phyloP scores from a whole-genome alignment of 169 alveolate species.

The Plasmodium coatneyi region DNA sequence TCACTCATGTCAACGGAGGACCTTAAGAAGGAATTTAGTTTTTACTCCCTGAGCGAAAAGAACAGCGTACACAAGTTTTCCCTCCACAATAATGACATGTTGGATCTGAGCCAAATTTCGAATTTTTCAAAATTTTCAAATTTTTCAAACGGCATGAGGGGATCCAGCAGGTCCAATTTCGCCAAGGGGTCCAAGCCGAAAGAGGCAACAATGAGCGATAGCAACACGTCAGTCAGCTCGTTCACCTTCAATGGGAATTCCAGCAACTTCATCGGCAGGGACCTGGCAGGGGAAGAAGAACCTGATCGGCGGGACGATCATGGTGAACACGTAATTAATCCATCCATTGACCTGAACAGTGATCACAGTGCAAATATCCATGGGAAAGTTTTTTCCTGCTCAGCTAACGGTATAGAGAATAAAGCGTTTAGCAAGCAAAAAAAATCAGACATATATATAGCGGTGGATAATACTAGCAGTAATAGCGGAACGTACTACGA shows the following conservation, averaged over 20 bases:
- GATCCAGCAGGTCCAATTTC: background rate
- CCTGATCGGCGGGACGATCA: background rate
- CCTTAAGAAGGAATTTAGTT: conserved; percentile 37
- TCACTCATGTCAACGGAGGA: conserved; percentile 12
- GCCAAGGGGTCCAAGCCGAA: background rate
- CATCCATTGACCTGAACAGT: background rate
- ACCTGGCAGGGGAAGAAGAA: background rate
- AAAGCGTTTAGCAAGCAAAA: background rate
- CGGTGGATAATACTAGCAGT: background rate
- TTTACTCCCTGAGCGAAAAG: conserved; percentile 25
- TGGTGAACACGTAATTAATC: background rate
- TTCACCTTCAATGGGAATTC: conserved; percentile 11
- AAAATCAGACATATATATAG: background rate
- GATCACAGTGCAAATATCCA: background rate
- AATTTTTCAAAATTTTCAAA: background rate
- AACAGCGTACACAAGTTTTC: conserved; percentile 8
- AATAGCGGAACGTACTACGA: conserved; percentile 15
- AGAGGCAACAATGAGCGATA: conserved; percentile 8
- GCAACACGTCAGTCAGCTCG: conserved; percentile 1
- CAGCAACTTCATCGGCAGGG: background rate
- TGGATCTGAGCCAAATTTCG: background rate
- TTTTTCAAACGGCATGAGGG: background rate
- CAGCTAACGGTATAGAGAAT: background rate
- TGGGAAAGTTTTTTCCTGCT: background rate
- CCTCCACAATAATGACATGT: background rate